Percentiles rank a stretch among this genome's conserved stretches.
These are phyloP conservation scores for Trypanosoma scelopori DNA, from an alignment of 208 protist genomes.

Conservation along the genomic window DNA sequence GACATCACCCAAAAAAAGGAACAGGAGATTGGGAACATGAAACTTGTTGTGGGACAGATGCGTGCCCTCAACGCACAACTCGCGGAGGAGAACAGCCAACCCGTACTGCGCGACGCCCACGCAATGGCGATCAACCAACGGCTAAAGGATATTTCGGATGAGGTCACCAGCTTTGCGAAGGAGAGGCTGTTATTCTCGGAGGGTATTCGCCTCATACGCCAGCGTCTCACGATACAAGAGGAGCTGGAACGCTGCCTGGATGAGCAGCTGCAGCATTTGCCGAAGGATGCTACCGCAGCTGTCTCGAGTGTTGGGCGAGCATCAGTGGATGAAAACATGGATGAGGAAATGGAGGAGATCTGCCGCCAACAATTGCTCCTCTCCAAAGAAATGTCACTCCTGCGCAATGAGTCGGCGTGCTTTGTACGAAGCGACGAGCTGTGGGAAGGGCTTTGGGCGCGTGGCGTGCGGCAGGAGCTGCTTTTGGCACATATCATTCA, in stretches of 20 bases:
- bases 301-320: neutral
- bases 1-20: conserved; percentile 19
- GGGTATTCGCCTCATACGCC: conserved; percentile 47
- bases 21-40: conserved; percentile 37
- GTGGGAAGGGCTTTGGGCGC: conserved; percentile 85
- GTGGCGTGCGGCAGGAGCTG: conserved; percentile 79
- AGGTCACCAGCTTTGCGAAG: conserved; percentile 35
- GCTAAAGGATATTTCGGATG: conserved; percentile 57
- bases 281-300: neutral
- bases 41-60: conserved; percentile 38
- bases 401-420: conserved; percentile 75
- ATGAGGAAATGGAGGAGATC: conserved; percentile 69
- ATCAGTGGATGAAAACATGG: conserved; percentile 33
- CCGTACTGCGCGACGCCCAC: conserved; percentile 70
- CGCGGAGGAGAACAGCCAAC: conserved; percentile 62
- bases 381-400: conserved; percentile 59
- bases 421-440: conserved; percentile 63
- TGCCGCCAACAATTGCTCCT: conserved; percentile 70
- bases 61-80: conserved; percentile 44
- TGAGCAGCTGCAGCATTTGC: conserved; percentile 53
- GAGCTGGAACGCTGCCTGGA: conserved; percentile 69
- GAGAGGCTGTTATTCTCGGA: conserved; percentile 47
- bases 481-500: conserved; percentile 57
- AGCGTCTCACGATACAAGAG: conserved; percentile 56
- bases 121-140: conserved; percentile 57